These are phyloP conservation scores for Dothideomycetidae sp. DNA, from an alignment of 2,329 filamentous ascomycete species.

Conservation along the genomic window DNA sequence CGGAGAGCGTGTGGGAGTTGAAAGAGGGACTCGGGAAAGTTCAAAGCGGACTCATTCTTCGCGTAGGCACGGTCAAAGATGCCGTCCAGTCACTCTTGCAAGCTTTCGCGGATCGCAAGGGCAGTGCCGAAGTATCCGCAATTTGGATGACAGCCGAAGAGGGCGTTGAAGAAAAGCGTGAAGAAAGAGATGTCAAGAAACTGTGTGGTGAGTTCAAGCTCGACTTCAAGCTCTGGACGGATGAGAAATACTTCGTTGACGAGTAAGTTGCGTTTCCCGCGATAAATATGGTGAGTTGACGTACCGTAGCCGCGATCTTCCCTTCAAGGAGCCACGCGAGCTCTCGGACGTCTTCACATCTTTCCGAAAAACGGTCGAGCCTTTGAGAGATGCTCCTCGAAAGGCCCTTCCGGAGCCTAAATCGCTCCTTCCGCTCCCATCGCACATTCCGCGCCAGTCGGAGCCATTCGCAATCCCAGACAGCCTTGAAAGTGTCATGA, in stretches of 20 bases:
- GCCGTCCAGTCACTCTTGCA: constrained; percentile 46
- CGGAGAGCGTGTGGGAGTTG: constrained; percentile 58
- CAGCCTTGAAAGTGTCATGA: constrained; percentile 38
- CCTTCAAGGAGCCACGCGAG: constrained; percentile 41
- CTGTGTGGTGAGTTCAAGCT: constrained; percentile 40
- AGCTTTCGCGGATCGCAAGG: constrained; percentile 23
- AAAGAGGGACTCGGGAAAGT: constrained; percentile 46
- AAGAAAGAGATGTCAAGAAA: constrained; percentile 43
- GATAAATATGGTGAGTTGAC: too few relatives aligned
- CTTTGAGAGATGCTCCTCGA: constrained; percentile 51
- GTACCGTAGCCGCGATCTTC: constrained; percentile 45
- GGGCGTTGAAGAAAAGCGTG: constrained; percentile 51
- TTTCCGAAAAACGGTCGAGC: constrained; percentile 60
- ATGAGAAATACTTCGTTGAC: constrained; percentile 68
- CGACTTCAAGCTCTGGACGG: constrained; percentile 51
- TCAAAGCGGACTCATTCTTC: constrained; percentile 47
- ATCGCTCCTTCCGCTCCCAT: constrained; percentile 45
- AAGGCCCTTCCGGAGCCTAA: constrained; percentile 39
- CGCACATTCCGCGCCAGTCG: constrained; percentile 43
- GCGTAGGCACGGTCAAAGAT: constrained; percentile 47
- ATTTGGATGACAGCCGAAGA: constrained; percentile 65
- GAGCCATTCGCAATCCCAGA: constrained; percentile 50
- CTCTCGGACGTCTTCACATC: constrained; percentile 63
- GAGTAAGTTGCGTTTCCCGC: constrained; percentile 45
- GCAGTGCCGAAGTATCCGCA: constrained; percentile 38